Evolutionary conservation across 305 asterid genomes (phyloP).

Genomic region (Solanum hybrid): DNA sequence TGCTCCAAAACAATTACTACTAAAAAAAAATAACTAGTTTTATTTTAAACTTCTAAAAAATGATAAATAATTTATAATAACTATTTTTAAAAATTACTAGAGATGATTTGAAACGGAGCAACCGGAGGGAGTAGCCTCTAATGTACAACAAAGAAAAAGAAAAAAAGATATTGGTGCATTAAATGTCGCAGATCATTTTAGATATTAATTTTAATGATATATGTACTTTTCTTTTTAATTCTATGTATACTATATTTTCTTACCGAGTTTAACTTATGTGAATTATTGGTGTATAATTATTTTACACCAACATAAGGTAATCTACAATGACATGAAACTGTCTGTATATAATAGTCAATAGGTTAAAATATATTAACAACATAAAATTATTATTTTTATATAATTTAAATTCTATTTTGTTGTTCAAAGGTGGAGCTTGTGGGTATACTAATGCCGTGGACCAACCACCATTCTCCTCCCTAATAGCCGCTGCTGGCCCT

Average conservation of each 20-base stretch:
- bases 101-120: neutral
- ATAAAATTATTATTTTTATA: neutral
- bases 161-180: neutral
- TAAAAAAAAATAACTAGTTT: neutral
- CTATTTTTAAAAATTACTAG: neutral
- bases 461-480: slow-evolving; percentile 56
- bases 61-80: too few species aligned
- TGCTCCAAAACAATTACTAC: neutral
- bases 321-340: neutral
- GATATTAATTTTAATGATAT: neutral
- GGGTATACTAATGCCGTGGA: slow-evolving; percentile 62
- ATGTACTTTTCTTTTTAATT: too few species aligned
- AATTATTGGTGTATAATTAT: neutral
- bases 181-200: neutral
- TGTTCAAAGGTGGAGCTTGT: slow-evolving; percentile 69
- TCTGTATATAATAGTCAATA: neutral
- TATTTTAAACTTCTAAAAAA: neutral
- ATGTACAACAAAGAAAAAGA: neutral
- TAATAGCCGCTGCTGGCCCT: slow-evolving; percentile 60
- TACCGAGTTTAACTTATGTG: neutral
- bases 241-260: too few species aligned
- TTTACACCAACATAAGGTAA: neutral
- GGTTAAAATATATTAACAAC: neutral
- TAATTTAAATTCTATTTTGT: neutral
- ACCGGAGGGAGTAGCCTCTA: too few species aligned